Evolutionary conservation across 2,329 filamentous ascomycete species (phyloP).

Genomic region (Tolypocladium guangdongense): DNA sequence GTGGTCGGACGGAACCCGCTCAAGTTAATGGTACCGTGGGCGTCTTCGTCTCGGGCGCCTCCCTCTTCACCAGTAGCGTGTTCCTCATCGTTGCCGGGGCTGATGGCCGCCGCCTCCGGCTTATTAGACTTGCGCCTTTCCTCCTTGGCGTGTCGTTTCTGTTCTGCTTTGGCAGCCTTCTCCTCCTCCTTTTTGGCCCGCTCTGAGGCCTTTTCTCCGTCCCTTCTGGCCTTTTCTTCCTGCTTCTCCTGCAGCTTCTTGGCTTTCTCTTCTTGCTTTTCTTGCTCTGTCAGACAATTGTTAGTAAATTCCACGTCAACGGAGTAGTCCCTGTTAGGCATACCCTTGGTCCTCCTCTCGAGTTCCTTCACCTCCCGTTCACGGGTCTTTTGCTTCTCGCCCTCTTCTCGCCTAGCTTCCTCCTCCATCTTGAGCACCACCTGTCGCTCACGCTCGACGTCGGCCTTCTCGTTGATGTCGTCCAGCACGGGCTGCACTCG

Average conservation of each 20-base stretch:
- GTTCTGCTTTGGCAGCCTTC: constrained; percentile 39
- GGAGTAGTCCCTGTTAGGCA: constrained; percentile 15
- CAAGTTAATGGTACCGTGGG: neutral
- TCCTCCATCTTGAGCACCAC: constrained; percentile 54
- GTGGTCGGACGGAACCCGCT: neutral
- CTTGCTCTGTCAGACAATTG: constrained; percentile 25
- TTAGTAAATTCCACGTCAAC: constrained; percentile 6
- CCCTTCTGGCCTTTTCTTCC: constrained; percentile 17
- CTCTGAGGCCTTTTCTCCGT: constrained; percentile 15
- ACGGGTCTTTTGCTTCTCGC: constrained; percentile 32
- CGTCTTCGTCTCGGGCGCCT: constrained; percentile 1
- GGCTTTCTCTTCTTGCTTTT: constrained; percentile 27
- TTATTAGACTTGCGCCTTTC: constrained; percentile 37
- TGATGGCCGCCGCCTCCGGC: constrained; percentile 7
- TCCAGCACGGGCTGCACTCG: constrained; percentile 75
- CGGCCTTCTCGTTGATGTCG: constrained; percentile 71
- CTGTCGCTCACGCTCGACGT: constrained; percentile 57
- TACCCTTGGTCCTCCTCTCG: constrained; percentile 48
- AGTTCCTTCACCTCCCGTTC: constrained; percentile 44
- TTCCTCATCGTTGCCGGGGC: constrained; percentile 5
- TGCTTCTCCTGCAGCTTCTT: constrained; percentile 30
- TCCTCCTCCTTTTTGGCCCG: constrained; percentile 38
- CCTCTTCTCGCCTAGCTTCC: constrained; percentile 42
- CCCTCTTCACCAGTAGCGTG: constrained; percentile 5
- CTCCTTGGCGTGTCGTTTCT: constrained; percentile 38